Evolutionary conservation across 139 green algal genomes (phyloP).

Genomic region (Closterium sp.): DNA sequence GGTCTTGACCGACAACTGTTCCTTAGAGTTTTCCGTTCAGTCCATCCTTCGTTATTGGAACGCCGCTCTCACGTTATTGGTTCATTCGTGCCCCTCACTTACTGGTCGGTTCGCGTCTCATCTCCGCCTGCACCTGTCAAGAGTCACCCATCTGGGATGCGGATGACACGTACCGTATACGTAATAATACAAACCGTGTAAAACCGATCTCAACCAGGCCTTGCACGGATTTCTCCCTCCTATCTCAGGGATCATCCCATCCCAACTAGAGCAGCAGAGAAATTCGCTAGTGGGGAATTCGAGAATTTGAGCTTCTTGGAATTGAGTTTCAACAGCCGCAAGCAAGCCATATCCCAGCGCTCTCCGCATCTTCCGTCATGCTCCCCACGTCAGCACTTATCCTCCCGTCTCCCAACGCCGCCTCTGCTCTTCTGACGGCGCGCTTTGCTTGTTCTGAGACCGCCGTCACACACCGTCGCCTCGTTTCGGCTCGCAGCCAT

Average conservation of each 20-base stretch:
- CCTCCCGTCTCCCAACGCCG: neutral
- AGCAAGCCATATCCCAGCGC: neutral
- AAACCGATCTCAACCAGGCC: neutral
- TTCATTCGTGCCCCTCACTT: no score
- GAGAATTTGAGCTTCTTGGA: neutral
- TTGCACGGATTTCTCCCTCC: no score
- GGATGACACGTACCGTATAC: neutral
- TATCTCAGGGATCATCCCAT: no score
- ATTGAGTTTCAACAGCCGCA: no score
- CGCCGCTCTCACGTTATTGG: no score
- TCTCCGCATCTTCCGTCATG: neutral
- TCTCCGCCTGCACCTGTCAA: neutral
- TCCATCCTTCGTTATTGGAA: neutral
- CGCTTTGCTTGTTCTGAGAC: neutral
- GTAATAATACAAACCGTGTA: neutral
- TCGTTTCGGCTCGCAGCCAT: neutral
- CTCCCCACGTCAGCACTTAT: neutral
- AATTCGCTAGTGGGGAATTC: no score
- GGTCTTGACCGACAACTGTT: no score
- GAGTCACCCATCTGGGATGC: no score
- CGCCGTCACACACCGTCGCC: neutral
- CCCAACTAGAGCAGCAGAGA: no score
- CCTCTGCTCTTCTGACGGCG: neutral
- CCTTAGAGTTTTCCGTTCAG: neutral
- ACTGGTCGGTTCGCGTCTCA: neutral